phyloP scores from a whole-genome alignment of 2,329 filamentous ascomycete genomes.

The Pseudogymnoascus sp. region DNA sequence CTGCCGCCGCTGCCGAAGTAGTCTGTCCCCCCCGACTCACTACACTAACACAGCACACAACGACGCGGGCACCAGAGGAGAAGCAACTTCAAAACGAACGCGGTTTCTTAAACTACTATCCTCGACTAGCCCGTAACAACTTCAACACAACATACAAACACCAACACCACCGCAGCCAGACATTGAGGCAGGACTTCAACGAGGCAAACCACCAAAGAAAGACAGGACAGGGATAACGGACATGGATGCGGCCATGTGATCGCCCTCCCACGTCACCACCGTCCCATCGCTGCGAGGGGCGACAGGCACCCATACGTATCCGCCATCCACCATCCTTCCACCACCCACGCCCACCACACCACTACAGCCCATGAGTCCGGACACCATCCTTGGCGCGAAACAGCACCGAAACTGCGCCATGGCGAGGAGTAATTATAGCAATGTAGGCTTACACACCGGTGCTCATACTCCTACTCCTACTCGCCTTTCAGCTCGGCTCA shows the following conservation, averaged over 20 bases:
- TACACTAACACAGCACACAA: neutral
- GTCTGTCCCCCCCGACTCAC: constrained; percentile 15
- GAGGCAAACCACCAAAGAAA: neutral
- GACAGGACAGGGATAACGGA: neutral
- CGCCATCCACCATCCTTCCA: neutral
- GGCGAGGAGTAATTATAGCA: neutral
- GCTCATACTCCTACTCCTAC: no score
- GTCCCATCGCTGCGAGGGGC: neutral
- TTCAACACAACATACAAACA: neutral
- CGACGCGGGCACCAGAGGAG: neutral
- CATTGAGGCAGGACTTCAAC: neutral
- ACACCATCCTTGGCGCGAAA: neutral
- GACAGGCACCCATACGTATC: neutral
- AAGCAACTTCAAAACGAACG: neutral
- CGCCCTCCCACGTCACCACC: neutral
- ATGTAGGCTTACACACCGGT: neutral
- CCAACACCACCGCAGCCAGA: neutral
- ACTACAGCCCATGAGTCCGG: neutral
- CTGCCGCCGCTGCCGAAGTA: constrained; percentile 58
- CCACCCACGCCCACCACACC: neutral
- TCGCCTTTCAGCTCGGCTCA: neutral
- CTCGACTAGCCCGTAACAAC: neutral
- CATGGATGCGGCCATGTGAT: neutral
- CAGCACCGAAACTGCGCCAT: neutral
- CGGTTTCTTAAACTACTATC: neutral